These are phyloP conservation scores for Monosporascus cannonballus DNA, from an alignment of 2,329 filamentous ascomycete genomes.

Conservation along the genomic window DNA sequence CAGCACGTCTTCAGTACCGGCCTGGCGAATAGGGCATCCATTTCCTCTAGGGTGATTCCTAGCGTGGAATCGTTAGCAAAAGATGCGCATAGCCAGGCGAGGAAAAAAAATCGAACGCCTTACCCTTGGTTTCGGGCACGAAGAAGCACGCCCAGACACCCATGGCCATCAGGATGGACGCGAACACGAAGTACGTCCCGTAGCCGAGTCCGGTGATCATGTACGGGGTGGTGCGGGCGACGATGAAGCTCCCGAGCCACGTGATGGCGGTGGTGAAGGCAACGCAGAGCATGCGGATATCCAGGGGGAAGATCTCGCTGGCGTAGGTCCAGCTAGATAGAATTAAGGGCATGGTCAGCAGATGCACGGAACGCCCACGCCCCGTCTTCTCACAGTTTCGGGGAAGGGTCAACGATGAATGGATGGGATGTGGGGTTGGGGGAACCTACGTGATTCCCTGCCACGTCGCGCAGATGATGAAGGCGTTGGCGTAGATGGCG, in stretches of 20 bases:
- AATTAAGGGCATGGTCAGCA: too few species aligned
- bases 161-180: slow-evolving; percentile 30
- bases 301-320: slow-evolving; percentile 19
- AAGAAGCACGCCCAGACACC: slow-evolving; percentile 36
- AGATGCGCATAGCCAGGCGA: not conserved
- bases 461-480: slow-evolving; percentile 34
- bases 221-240: slow-evolving; percentile 17
- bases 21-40: slow-evolving; percentile 22
- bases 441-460: slow-evolving; percentile 29
- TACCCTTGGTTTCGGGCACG: slow-evolving; percentile 38
- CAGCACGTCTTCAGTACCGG: slow-evolving; percentile 1
- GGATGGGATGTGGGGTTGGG: too few species aligned
- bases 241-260: slow-evolving; percentile 18
- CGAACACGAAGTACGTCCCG: slow-evolving; percentile 41
- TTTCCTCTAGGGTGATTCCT: slow-evolving; percentile 29
- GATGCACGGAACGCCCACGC: too few species aligned
- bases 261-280: slow-evolving; percentile 16
- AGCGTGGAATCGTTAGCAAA: not conserved
- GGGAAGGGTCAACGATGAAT: too few species aligned
- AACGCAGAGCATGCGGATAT: slow-evolving; percentile 19
- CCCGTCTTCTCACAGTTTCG: too few species aligned
- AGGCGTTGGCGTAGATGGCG: slow-evolving; percentile 36
- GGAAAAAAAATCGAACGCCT: slow-evolving; percentile 4
- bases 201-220: slow-evolving; percentile 26
- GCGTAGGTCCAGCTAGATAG: slow-evolving; percentile 20